phyloP scores from a whole-genome alignment of 257 asterid genomes.

The Lycium barbarum region DNA sequence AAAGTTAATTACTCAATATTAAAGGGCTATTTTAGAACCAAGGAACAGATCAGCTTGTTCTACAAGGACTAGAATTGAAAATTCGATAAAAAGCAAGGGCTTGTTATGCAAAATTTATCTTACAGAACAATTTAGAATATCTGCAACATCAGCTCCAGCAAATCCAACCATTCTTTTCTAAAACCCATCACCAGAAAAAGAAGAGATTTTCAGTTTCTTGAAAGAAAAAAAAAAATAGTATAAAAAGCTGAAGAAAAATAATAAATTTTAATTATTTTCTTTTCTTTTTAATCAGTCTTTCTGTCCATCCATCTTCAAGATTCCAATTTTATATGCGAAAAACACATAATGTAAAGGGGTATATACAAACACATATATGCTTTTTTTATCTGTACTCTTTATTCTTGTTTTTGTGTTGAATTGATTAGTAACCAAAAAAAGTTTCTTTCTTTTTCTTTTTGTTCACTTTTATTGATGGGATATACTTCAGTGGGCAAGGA shows the following conservation, averaged over 20 bases:
- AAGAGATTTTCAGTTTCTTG: constrained; percentile 50
- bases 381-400: constrained; percentile 8
- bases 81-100: constrained; percentile 17
- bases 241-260: not conserved
- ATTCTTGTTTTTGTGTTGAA: not conserved
- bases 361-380: constrained; percentile 12
- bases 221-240: constrained; percentile 30
- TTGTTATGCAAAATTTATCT: not conserved
- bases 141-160: constrained; percentile 54
- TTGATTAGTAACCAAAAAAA: not conserved
- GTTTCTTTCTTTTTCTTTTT: not conserved
- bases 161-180: constrained; percentile 32
- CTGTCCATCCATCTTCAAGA: constrained; percentile 22
- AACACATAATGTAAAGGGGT: constrained; percentile 1
- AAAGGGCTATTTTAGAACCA: constrained; percentile 23
- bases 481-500: constrained; percentile 37
- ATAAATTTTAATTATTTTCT: not conserved
- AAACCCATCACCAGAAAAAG: constrained; percentile 36
- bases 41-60: not conserved
- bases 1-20: not conserved
- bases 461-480: constrained; percentile 33
- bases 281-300: constrained; percentile 10
- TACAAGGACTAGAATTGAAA: constrained; percentile 12
- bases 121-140: constrained; percentile 40
- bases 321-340: constrained; percentile 10